Evolutionary conservation across 1,284 basidiomycete genomes (phyloP), one percentile per base, ranked within the genome.

Genomic region (Marasmius sp.): DNA sequence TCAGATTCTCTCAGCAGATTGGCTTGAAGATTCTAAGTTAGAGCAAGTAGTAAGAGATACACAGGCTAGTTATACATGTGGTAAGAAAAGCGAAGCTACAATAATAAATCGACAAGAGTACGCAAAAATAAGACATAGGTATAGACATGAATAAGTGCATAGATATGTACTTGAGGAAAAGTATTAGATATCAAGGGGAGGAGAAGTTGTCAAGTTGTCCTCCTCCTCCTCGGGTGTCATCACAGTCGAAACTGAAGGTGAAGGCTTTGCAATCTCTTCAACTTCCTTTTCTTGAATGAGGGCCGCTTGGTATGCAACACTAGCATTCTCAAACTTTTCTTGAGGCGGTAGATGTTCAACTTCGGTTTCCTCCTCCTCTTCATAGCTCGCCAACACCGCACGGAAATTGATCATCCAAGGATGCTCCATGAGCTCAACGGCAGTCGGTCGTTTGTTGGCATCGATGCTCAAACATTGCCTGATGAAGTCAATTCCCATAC

Each of bases 401-500:
- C 87, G 84, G 74, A 93, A 89, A 59, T 90, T 86, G 49, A 89
- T 77, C 79, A 99, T 93, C 97, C 97, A 99, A 16, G 88, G 85
- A 74, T 99, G 94, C 53, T 90, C 83, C 76, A 96, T 85, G 27
- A 99, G 82, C 72, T 98, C 94, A 10, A 81, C 75, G 0, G 97
- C 95, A 6, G 91, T 88, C 0, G 97, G 97, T 49, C 97, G 85
- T 64, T 85, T 78, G 70, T 90, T 80, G 0, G 97, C 89, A 70
- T 98, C 94, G 61, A 99, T 92, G 10, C 85, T 94, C 38, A 99
- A 79, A 75, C 97, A 98, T 69, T 91, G 87, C 61, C 93, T 89
- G 74, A 98, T 95, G 74, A 99, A 99, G 74, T 91, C 91, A 72
- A 98, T 97, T 34, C 97, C 97, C 52, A 92, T 74, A 48, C 91